Conservation (phyloP, 148 eudicot species). For the Vaccinium macrocarpon region DNA sequence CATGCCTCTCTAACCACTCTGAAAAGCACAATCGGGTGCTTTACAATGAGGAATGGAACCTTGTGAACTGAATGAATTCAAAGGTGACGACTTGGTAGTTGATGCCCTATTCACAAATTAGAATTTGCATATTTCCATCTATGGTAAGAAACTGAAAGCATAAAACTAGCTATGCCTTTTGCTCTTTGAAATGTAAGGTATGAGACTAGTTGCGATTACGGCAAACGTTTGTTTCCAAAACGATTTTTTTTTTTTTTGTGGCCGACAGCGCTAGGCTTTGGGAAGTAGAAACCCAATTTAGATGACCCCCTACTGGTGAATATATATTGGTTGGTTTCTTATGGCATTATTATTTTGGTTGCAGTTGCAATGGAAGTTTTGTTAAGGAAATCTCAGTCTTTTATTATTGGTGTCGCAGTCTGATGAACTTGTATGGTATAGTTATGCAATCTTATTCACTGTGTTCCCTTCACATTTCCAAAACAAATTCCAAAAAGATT, state of each 20-base stretch:
- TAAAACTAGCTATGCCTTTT: background rate
- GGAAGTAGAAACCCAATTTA: background rate
- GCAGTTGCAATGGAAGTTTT: background rate
- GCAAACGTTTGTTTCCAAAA: background rate
- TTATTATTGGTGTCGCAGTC: background rate
- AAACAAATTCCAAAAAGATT: too few relatives aligned
- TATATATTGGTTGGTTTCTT: background rate
- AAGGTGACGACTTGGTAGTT: background rate
- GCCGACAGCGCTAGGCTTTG: background rate
- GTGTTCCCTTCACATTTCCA: too few relatives aligned
- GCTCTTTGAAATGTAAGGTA: background rate
- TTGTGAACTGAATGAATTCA: background rate
- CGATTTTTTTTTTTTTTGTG: background rate
- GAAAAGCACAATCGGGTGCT: background rate
- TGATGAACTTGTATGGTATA: background rate
- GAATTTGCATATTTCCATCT: background rate
- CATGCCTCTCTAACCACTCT: background rate
- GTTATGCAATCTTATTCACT: background rate
- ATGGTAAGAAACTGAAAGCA: background rate
- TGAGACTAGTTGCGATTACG: background rate
- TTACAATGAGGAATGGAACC: background rate
- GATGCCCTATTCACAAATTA: background rate
- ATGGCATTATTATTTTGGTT: background rate
- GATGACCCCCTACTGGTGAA: background rate
- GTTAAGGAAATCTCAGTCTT: background rate